These are phyloP conservation scores for Auricularia sp. DNA, from an alignment of 768 basidiomycete genomes.

Conservation along the genomic window DNA sequence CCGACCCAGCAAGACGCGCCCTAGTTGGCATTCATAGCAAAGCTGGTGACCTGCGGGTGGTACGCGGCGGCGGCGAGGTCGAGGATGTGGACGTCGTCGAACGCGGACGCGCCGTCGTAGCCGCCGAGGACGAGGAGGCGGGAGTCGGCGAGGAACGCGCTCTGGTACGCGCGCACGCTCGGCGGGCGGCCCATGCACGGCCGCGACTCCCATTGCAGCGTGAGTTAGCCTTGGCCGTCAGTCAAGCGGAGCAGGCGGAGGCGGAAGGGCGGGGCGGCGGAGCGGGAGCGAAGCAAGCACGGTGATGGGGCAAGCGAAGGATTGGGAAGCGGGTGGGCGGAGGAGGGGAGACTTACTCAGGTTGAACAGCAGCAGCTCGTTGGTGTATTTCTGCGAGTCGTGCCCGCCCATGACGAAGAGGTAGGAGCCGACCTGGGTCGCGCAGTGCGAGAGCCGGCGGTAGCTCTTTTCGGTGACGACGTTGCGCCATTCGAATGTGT, in stretches of 20 bases:
- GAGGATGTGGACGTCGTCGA: constrained; percentile 75
- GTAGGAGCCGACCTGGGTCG: constrained; percentile 87
- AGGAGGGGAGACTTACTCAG: constrained; percentile 44
- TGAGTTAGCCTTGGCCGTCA: constrained; percentile 39
- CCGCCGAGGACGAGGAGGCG: constrained; percentile 83
- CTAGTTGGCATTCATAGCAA: constrained; percentile 30
- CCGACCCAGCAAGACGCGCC: too few relatives aligned
- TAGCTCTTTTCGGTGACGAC: constrained; percentile 28
- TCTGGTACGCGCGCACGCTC: constrained; percentile 74
- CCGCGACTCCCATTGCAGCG: constrained; percentile 76
- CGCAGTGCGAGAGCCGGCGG: constrained; percentile 71
- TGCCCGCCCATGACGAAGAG: constrained; percentile 87
- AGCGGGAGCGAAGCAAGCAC: too few relatives aligned
- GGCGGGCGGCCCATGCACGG: constrained; percentile 57
- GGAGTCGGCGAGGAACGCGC: constrained; percentile 71
- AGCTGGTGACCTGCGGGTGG: constrained; percentile 80
- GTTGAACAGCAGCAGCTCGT: constrained; percentile 74
- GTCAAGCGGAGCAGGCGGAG: neutral
- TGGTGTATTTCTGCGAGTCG: constrained; percentile 60
- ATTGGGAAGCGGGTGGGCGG: neutral
- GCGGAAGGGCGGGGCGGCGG: too few relatives aligned
- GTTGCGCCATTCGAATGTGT: constrained; percentile 26
- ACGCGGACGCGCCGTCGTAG: constrained; percentile 45
- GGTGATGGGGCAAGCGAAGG: too few relatives aligned
- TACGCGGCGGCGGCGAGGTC: constrained; percentile 85